A percentile compares a stretch with the other conserved stretches of the same genome.
These are phyloP conservation scores for Schwanniomyces polymorphus DNA, from an alignment of 805 yeast species.

Conservation along the genomic window DNA sequence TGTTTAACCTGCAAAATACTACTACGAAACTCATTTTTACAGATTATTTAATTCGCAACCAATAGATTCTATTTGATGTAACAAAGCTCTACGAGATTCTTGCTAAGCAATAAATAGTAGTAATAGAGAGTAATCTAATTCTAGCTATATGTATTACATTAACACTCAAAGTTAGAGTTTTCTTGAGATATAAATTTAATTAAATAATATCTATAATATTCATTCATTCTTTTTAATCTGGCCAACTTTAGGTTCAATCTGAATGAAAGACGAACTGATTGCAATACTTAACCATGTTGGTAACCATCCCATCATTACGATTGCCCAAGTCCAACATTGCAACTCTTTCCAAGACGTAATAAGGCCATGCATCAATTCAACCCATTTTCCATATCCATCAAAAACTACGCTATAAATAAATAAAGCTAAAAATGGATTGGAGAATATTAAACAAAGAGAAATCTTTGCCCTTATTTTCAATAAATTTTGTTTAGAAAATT, in stretches of 20 bases:
- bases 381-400: slow-evolving; percentile 31
- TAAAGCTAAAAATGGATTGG: slow-evolving; percentile 52
- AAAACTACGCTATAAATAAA: slow-evolving; percentile 24
- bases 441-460: slow-evolving; percentile 33
- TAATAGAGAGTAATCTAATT: no score
- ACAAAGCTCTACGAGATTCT: no score
- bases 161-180: no score
- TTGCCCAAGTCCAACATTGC: slow-evolving; percentile 85
- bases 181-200: neutral
- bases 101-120: no score
- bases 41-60: neutral
- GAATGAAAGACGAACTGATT: slow-evolving; percentile 28
- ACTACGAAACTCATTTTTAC: neutral
- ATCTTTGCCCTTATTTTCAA: slow-evolving; percentile 20
- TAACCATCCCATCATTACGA: slow-evolving; percentile 72
- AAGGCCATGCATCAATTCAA: slow-evolving; percentile 50
- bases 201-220: neutral
- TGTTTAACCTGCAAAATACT: neutral
- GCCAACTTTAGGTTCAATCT: slow-evolving; percentile 11
- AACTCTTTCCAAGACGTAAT: slow-evolving; percentile 64
- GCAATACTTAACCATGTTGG: slow-evolving; percentile 69
- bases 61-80: neutral
- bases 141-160: no score
- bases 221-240: neutral
- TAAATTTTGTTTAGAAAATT: neutral